Base-by-base conservation (phyloP, 441 rosid species). In the Aquilaria agallochum region DNA sequence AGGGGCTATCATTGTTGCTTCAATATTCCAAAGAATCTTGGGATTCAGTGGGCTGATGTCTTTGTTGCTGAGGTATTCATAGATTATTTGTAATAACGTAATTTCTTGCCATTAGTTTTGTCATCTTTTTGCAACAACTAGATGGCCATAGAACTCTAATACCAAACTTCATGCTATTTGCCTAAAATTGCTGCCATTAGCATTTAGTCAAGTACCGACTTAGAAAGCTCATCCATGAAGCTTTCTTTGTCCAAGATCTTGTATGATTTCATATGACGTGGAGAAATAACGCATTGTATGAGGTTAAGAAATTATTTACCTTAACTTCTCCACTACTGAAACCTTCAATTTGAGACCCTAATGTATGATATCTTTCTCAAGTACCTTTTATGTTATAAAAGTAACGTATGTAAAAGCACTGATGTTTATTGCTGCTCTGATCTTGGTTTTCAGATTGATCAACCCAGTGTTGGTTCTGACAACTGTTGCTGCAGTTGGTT, bases 401-500 rank as follows among this genome's bases (percentile, higher is more conserved):
- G 2, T 12, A 51, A 59, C 49, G 27, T 47, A 42, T 55, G 67
- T 53, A 50, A 44, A 57, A 57, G 11, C 34, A 15, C 6, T 45
- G 40, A 46, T 49, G 46, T 65, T 34, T 40, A 63, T 58, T 48
- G 7, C 56, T 74, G 36, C n/a, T 57, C 56, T 57, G 31, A 60
- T 64, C 44, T 52, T 55, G 64, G 63, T 40, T 74, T 76, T 67
- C 89, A 94, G 98, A 83, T 82, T 85, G 70, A 87, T 94, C 47
- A 94, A 88, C 69, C 98, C 97, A 14, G 81, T 90, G 5, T 93
- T 94, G 58, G 92, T 90, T 58, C 96, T 91, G 34, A 96, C 97
- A 63, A 87, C 96, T 36, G 85, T 90, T 72, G 95, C 95, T 60
- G 87, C 96, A 14, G 79, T 90, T 56, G 98, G 96, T 69, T 80